Conservation (phyloP, 2,329 filamentous ascomycete genomes). For the Scedosporium apiospermum region DNA sequence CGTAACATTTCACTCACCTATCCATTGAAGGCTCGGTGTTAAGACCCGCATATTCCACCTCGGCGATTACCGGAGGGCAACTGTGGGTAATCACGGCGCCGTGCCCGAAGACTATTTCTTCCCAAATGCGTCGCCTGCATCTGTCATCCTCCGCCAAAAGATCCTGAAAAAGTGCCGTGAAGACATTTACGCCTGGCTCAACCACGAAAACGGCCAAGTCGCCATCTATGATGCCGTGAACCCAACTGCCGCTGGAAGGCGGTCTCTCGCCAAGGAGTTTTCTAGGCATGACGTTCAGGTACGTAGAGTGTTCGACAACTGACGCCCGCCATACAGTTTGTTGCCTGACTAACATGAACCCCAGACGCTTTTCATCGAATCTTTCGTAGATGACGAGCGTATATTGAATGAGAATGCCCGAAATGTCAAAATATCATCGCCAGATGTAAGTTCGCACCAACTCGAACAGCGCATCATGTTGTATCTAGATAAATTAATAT, state of each 20-base stretch:
- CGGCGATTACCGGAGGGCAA: constrained; percentile 90
- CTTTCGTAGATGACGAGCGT: constrained; percentile 82
- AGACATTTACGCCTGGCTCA: constrained; percentile 92
- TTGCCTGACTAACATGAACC: not conserved
- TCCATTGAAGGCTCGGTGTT: constrained; percentile 64
- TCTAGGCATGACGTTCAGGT: constrained; percentile 94
- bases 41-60: constrained; percentile 98
- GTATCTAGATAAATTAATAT: constrained; percentile 8
- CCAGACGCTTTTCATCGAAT: constrained; percentile 93
- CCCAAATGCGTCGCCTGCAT: constrained; percentile 83
- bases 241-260: constrained; percentile 70
- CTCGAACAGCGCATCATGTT: not conserved
- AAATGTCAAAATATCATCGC: constrained; percentile 95
- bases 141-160: constrained; percentile 90
- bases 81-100: constrained; percentile 70
- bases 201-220: constrained; percentile 95
- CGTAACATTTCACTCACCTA: not conserved
- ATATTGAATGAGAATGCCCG: constrained; percentile 96
- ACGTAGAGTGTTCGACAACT: constrained; percentile 12
- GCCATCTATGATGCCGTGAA: constrained; percentile 99
- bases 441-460: constrained; percentile 56
- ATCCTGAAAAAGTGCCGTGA: constrained; percentile 96
- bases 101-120: constrained; percentile 98
- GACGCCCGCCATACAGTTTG: not conserved
- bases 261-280: constrained; percentile 87